Evolutionary conservation across 148 eudicot genomes (phyloP).

Genomic region (Salicornia ramosissima): DNA sequence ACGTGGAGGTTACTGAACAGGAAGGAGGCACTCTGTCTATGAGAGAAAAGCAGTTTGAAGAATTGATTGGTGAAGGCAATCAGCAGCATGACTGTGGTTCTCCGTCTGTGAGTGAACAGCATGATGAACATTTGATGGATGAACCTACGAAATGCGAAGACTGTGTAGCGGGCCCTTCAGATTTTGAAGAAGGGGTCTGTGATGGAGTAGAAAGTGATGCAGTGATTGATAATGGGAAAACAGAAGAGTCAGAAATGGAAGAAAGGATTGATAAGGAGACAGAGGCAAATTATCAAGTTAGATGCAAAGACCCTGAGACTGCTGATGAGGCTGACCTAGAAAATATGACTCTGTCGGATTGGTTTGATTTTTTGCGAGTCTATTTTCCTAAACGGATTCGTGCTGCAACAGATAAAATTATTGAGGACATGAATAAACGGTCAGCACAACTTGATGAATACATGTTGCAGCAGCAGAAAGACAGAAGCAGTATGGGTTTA

Average conservation of each 20-base stretch:
- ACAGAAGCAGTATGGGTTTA: conserved; percentile 26
- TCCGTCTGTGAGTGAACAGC: not conserved
- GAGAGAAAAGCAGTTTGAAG: not conserved
- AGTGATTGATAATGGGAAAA: not conserved
- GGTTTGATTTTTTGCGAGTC: conserved; percentile 61
- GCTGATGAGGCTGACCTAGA: conserved; percentile 39
- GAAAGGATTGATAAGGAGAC: conserved; percentile 12
- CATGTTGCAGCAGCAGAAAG: conserved; percentile 42
- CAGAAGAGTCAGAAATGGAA: conserved; percentile 7
- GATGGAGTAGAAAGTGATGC: conserved; percentile 9
- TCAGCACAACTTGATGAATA: conserved; percentile 50
- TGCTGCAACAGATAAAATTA: conserved; percentile 47
- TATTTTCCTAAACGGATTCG: conserved; percentile 54
- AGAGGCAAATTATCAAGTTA: not conserved
- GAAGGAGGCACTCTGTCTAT: not conserved
- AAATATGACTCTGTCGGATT: conserved; percentile 69
- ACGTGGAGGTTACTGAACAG: not conserved
- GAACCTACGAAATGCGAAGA: not conserved
- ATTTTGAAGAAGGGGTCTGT: conserved; percentile 1
- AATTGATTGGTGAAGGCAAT: not conserved
- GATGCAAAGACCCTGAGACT: conserved; percentile 17
- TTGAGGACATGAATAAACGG: conserved; percentile 45
- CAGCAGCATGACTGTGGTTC: not conserved
- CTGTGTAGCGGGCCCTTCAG: not conserved
- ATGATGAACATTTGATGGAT: not conserved